Evolutionary conservation across 441 rosid genomes (phyloP).

Genomic region (Croton laevigatus): DNA sequence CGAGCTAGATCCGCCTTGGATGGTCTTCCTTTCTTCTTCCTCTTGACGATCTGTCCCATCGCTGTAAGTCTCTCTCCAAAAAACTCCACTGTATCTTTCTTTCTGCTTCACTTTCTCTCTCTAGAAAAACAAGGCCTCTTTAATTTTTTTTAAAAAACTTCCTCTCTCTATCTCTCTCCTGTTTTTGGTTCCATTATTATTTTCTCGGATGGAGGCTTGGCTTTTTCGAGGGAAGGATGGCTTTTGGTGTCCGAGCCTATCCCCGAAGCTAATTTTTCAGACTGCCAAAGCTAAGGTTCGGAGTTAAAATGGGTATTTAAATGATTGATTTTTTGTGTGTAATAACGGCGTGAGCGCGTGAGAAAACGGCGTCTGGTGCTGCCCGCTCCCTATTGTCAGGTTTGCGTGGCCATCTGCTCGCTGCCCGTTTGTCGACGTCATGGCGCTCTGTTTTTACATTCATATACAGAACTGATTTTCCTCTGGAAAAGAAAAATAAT

Average conservation of each 20-base stretch:
- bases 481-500: too few species aligned
- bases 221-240: constrained; percentile 24
- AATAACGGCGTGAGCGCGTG: constrained; percentile 32
- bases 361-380: constrained; percentile 37
- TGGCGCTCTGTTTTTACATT: neutral
- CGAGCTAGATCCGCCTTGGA: constrained; percentile 87
- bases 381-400: constrained; percentile 41
- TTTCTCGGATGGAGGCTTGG: constrained; percentile 31
- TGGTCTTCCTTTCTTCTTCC: constrained; percentile 94
- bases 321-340: constrained; percentile 30
- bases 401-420: constrained; percentile 27
- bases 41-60: constrained; percentile 87
- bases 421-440: constrained; percentile 31
- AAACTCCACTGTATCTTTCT: constrained; percentile 18
- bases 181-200: constrained; percentile 27
- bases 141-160: constrained; percentile 5
- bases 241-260: constrained; percentile 33
- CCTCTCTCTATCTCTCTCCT: constrained; percentile 14
- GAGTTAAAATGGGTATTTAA: constrained; percentile 20
- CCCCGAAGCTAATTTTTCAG: constrained; percentile 31
- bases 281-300: constrained; percentile 35
- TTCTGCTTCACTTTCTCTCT: constrained; percentile 28
- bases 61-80: constrained; percentile 19
- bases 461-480: too few species aligned
- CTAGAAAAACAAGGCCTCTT: constrained; percentile 26